Evolutionary conservation across 805 yeast genomes (phyloP), one percentile per base, ranked within the genome.

Genomic region (Candida krabiensis): DNA sequence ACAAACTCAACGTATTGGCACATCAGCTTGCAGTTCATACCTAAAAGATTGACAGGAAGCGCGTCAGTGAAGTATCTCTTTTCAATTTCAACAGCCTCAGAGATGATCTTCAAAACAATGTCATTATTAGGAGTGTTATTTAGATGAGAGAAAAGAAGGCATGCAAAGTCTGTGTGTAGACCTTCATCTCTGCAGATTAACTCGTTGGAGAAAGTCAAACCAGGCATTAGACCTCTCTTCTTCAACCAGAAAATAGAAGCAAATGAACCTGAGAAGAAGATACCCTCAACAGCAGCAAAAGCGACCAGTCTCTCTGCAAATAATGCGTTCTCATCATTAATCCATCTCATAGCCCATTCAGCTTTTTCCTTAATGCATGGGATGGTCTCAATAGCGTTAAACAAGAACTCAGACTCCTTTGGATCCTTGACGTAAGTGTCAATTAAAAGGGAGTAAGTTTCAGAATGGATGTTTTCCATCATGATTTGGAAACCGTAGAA

Each of bases 401-500:
- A 87, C 65, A 93, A 73, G 67, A 75, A 87, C 48, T 85, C 87
- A 46, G 91, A 76, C 74, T 91, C 96, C 69, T 86, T 82, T 54
- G 96, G 91, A 71, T 91, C 99, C 73, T 90, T 90, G 67, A 91
- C 86, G 69, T 91, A 91, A 25, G 96, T 80, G 65, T 91, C 99
- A 53, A 91, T 88, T 62, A 93, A 79, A 52, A 93, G 72, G 6
- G 98, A 91, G 72, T 91, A 91, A 32, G 97, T 93, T 73, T 91
- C 99, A 17, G 96, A 83, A 69, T 91, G 99, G 61, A 91, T 93
- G 76, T 93, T 91, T 73, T 91, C 99, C 91, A 93, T 93, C 98
- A 90, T 90, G 68, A 91, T 93, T 74, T 91, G 99, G 86, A 93
- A 91, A 33, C 99, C 99, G 66, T 91, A 91, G 76, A 91, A 93